phyloP scores from a whole-genome alignment of 495 filamentous ascomycete species.

The Annulohypoxylon stygium region DNA sequence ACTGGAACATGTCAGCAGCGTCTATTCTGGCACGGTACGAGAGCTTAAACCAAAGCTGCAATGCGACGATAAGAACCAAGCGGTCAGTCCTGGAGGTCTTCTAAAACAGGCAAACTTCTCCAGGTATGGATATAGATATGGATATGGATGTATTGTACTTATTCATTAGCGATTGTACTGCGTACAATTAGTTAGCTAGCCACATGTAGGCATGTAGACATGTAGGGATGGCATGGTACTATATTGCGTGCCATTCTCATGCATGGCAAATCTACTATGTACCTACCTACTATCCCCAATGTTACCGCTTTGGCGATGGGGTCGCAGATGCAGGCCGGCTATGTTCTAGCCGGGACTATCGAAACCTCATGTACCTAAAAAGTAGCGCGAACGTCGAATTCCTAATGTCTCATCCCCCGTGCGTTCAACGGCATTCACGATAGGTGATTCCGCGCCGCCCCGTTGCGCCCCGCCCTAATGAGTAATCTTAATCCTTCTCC shows the following conservation, averaged over 20 bases:
- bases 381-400: slow-evolving; percentile 5
- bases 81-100: slow-evolving; percentile 24
- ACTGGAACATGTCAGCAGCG: slow-evolving; percentile 35
- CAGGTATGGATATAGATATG: not conserved
- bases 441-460: slow-evolving; percentile 32
- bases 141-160: slow-evolving; percentile 2
- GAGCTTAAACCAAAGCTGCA: slow-evolving; percentile 40
- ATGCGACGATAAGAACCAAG: slow-evolving; percentile 39
- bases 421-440: slow-evolving; percentile 31
- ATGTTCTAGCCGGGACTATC: slow-evolving; percentile 38
- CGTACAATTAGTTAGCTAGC: not conserved
- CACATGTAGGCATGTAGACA: slow-evolving; percentile 20
- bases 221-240: slow-evolving; percentile 19
- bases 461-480: slow-evolving; percentile 28
- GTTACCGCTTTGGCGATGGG: slow-evolving; percentile 31
- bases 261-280: slow-evolving; percentile 24
- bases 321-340: slow-evolving; percentile 16
- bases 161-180: slow-evolving; percentile 7
- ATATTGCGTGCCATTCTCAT: slow-evolving; percentile 40
- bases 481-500: not conserved
- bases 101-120: slow-evolving; percentile 3
- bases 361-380: slow-evolving; percentile 31
- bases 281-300: slow-evolving; percentile 16
- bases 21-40: slow-evolving; percentile 37
- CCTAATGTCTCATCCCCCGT: slow-evolving; percentile 15